Conservation (phyloP, 306 rosid genomes). For the Adenanthera pavonina region DNA sequence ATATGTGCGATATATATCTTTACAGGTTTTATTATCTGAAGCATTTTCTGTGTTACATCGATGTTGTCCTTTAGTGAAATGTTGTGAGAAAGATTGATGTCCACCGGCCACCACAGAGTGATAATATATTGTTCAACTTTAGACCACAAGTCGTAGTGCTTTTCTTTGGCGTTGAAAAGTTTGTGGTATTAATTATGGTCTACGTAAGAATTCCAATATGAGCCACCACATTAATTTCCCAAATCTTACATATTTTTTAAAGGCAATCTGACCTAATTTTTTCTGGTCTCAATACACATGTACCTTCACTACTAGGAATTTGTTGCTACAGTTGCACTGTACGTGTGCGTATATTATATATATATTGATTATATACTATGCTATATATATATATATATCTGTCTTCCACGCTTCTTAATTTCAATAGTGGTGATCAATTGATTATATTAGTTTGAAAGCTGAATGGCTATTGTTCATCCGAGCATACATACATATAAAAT, state of each 20-base stretch:
- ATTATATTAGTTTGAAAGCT: too few relatives aligned
- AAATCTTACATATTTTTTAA: neutral
- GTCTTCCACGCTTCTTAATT: too few relatives aligned
- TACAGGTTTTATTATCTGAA: neutral
- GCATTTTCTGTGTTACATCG: neutral
- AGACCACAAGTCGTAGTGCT: slow-evolving; percentile 48
- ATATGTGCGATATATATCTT: neutral
- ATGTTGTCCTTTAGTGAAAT: neutral
- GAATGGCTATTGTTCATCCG: too few relatives aligned
- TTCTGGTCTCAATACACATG: neutral
- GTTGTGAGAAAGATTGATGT: slow-evolving; percentile 26
- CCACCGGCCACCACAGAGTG: too few relatives aligned
- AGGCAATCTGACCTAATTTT: slow-evolving; percentile 16
- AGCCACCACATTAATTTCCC: neutral
- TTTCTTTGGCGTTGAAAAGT: slow-evolving; percentile 31
- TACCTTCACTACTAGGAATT: too few relatives aligned
- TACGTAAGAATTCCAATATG: slow-evolving; percentile 49
- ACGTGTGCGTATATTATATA: too few relatives aligned
- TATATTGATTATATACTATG: too few relatives aligned
- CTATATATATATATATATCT: too few relatives aligned
- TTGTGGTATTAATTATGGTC: slow-evolving; percentile 42
- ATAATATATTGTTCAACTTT: slow-evolving; percentile 45
- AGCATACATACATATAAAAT: too few relatives aligned
- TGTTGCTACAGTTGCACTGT: too few relatives aligned
- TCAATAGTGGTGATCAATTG: too few relatives aligned